Evolutionary conservation across 805 yeast species (phyloP).

Genomic region (Blastobotrys terrestris): DNA sequence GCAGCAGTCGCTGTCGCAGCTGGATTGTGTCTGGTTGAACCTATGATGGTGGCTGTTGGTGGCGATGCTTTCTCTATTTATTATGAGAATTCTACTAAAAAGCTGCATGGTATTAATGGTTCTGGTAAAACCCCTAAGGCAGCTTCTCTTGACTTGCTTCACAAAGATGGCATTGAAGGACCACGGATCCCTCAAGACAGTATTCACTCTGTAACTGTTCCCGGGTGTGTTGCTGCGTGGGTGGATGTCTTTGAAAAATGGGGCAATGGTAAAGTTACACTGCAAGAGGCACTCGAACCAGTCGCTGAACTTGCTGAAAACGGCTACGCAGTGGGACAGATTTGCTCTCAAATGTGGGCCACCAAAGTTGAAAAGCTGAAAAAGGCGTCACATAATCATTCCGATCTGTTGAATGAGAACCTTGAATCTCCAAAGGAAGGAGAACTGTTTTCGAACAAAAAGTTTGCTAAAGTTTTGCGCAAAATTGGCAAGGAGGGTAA

Average conservation of each 20-base stretch:
- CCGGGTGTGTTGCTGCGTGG: conserved; percentile 82
- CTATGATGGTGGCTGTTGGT: conserved; percentile 37
- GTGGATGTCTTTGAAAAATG: conserved; percentile 57
- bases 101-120: conserved; percentile 66
- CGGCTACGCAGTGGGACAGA: conserved; percentile 59
- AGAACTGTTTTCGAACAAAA: conserved; percentile 46
- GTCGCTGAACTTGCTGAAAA: conserved; percentile 57
- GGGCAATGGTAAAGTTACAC: conserved; percentile 63
- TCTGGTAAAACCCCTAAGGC: conserved; percentile 61
- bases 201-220: conserved; percentile 60
- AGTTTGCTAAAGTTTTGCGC: conserved; percentile 48
- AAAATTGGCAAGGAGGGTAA: conserved; percentile 51
- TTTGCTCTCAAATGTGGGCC: conserved; percentile 50
- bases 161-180: conserved; percentile 39
- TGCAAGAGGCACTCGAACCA: conserved; percentile 43
- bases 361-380: conserved; percentile 36
- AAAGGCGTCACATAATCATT: conserved; percentile 29
- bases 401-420: conserved; percentile 29
- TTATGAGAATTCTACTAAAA: conserved; percentile 43
- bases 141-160: conserved; percentile 43
- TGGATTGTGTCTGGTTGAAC: conserved; percentile 34
- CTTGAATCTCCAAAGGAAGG: conserved; percentile 52
- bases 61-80: conserved; percentile 50
- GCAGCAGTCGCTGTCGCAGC: conserved; percentile 41
- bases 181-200: conserved; percentile 48